phyloP scores from a whole-genome alignment of 1,139 yeast species.

The Yamadazyma dendronema region DNA sequence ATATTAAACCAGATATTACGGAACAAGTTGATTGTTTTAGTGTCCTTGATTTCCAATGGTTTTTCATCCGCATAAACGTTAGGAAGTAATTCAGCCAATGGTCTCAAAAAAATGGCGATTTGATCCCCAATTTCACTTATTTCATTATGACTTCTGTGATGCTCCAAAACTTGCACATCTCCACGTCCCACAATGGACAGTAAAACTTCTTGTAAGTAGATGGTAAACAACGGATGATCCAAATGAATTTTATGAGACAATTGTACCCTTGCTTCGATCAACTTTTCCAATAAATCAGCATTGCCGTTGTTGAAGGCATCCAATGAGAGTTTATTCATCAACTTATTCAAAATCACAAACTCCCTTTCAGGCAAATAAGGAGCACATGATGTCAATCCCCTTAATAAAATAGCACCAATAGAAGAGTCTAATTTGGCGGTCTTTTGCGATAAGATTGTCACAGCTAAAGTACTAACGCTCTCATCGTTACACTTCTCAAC shows the following conservation, averaged over 20 bases:
- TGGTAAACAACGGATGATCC: conserved; percentile 47
- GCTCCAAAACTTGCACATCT: conserved; percentile 76
- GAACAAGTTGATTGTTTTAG: conserved; percentile 55
- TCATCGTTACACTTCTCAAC: conserved; percentile 70
- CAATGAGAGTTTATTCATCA: conserved; percentile 39
- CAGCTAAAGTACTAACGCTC: conserved; percentile 75
- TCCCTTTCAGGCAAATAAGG: conserved; percentile 60
- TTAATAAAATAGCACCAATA: conserved; percentile 44
- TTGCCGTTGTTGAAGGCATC: conserved; percentile 36
- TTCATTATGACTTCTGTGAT: conserved; percentile 78
- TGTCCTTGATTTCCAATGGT: conserved; percentile 40
- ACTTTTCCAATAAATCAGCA: conserved; percentile 30
- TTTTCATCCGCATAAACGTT: conserved; percentile 39
- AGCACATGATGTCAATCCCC: conserved; percentile 59
- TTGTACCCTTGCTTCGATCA: conserved; percentile 48
- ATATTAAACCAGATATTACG: conserved; percentile 93
- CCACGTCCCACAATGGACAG: conserved; percentile 73
- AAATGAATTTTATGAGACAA: conserved; percentile 48
- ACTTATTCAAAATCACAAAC: conserved; percentile 51
- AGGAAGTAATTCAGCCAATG: conserved; percentile 77
- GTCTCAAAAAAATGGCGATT: conserved; percentile 65
- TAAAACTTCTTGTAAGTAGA: conserved; percentile 66
- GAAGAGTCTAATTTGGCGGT: conserved; percentile 43
- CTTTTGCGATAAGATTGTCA: conserved; percentile 83
- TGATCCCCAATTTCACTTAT: conserved; percentile 76